Conservation (phyloP, 495 filamentous ascomycete genomes). For the Articulospora tetracladia region DNA sequence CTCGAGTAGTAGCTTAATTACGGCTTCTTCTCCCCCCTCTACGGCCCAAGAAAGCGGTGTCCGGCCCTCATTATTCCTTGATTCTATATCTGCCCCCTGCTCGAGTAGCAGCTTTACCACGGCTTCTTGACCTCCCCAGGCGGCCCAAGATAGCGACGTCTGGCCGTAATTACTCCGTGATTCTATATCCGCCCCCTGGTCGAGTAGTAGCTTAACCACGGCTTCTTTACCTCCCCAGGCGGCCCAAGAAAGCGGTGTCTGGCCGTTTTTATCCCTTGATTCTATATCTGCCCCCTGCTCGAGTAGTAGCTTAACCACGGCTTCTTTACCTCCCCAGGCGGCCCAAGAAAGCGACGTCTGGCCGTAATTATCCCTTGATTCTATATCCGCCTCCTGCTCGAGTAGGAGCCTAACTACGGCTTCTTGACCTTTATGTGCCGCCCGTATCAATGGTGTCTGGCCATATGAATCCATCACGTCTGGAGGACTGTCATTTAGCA, state of each 20-base stretch:
- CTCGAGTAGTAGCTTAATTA: not conserved
- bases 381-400: not conserved
- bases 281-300: not conserved
- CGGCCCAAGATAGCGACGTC: slow-evolving; percentile 5
- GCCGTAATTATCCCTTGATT: not conserved
- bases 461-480: not conserved
- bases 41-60: slow-evolving; percentile 3
- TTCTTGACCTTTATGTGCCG: not conserved
- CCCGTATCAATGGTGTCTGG: not conserved
- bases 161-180: not conserved
- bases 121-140: slow-evolving; percentile 1
- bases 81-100: not conserved
- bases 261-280: not conserved
- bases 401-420: slow-evolving; percentile 1
- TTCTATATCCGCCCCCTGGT: not conserved
- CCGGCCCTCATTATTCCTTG: not conserved
- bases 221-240: not conserved
- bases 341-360: slow-evolving; percentile 1
- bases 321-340: not conserved
- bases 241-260: not conserved
- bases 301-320: not conserved
- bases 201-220: not conserved
- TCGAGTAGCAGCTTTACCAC: not conserved
- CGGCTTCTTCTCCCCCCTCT: not conserved
- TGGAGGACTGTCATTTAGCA: not conserved